phyloP scores from a whole-genome alignment of 148 eudicot genomes.

The Beta vulgaris region DNA sequence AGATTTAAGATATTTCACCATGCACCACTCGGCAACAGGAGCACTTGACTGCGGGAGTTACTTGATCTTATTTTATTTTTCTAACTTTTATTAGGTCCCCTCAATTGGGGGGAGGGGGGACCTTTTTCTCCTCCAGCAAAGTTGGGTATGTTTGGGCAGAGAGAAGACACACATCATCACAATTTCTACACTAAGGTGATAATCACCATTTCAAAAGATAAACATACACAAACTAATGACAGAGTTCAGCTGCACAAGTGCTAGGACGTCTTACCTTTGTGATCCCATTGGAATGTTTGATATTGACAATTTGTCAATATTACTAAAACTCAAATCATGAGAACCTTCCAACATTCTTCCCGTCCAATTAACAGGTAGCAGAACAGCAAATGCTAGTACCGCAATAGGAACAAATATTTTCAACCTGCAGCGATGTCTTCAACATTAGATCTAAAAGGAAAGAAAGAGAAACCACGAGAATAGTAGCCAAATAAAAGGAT shows the following conservation, averaged over 20 bases:
- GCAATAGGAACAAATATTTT: slow-evolving; percentile 94
- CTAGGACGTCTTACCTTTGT: slow-evolving; percentile 49
- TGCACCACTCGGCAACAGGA: no score
- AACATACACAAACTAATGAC: not conserved
- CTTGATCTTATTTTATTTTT: no score
- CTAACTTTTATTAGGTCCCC: no score
- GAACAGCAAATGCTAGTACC: slow-evolving; percentile 65
- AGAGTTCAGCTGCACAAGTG: not conserved
- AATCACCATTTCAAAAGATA: not conserved
- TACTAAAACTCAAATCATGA: slow-evolving; percentile 57
- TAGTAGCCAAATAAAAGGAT: not conserved
- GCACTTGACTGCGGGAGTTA: no score
- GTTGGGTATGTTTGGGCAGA: no score
- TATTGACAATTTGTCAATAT: slow-evolving; percentile 91
- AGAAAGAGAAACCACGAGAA: not conserved
- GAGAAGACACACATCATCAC: not conserved
- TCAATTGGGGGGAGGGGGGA: no score
- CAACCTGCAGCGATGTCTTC: slow-evolving; percentile 54
- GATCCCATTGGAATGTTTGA: slow-evolving; percentile 82
- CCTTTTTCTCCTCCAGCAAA: no score
- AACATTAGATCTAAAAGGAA: slow-evolving; percentile 13
- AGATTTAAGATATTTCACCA: no score
- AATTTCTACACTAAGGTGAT: not conserved
- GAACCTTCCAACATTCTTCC: slow-evolving; percentile 52
- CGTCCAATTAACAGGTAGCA: slow-evolving; percentile 91